Evolutionary conservation across 805 yeast species (phyloP).

Genomic region (Metschnikowia noctiluminum): DNA sequence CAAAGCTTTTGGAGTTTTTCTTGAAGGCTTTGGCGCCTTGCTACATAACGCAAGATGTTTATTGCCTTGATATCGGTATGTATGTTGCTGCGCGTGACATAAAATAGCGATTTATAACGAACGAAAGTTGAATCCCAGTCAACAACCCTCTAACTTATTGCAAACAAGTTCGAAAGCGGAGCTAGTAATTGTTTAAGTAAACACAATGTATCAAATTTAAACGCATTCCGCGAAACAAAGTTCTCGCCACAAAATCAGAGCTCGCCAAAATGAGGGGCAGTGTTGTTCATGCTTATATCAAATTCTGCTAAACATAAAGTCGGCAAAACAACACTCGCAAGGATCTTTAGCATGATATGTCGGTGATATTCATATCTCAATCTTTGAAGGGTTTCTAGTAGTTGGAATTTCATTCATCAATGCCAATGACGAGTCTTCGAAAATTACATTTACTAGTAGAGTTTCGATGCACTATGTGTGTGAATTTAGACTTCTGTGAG

Average conservation of each 20-base stretch:
- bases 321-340: conserved; percentile 8
- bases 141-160: too few relatives aligned
- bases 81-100: neutral
- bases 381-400: too few relatives aligned
- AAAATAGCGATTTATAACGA: too few relatives aligned
- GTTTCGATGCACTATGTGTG: too few relatives aligned
- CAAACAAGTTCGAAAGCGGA: neutral
- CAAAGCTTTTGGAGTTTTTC: conserved; percentile 9
- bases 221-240: neutral
- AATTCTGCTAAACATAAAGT: conserved; percentile 13
- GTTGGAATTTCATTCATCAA: too few relatives aligned
- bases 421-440: too few relatives aligned
- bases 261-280: conserved; percentile 12
- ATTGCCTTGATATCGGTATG: conserved; percentile 14
- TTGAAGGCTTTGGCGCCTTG: conserved; percentile 16
- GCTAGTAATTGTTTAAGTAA: neutral
- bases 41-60: conserved; percentile 18
- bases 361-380: too few relatives aligned
- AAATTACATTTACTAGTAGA: too few relatives aligned
- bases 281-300: conserved; percentile 16
- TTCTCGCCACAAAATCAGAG: conserved; percentile 1
- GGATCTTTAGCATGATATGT: too few relatives aligned
- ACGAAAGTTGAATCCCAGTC: too few relatives aligned
- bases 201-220: neutral
- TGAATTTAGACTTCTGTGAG: too few relatives aligned